Percentiles rank a stretch among this genome's conserved stretches.
phyloP scores from a whole-genome alignment of 257 asterid species.

The Leonotis leonurus region DNA sequence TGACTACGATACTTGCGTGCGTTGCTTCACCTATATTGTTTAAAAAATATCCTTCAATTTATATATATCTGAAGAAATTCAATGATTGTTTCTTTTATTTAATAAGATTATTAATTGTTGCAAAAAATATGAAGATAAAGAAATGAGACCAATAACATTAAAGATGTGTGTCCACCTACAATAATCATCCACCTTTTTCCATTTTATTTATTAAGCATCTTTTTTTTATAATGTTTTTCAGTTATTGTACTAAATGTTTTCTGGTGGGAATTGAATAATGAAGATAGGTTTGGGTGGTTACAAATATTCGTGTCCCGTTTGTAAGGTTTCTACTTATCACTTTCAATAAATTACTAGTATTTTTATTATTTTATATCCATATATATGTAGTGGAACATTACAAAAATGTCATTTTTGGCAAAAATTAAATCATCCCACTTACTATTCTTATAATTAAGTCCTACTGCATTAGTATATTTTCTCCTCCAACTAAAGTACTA shows the following conservation, averaged over 20 bases:
- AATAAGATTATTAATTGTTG: background rate
- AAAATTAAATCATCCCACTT: background rate
- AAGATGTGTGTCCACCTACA: constrained; percentile 1
- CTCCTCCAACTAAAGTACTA: no score
- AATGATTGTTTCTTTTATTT: no score
- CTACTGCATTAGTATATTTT: background rate
- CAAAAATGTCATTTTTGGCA: background rate
- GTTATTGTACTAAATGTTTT: background rate
- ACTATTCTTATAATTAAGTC: background rate
- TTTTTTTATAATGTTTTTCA: background rate
- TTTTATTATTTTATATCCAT: no score
- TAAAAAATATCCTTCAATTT: no score
- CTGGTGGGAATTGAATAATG: constrained; percentile 4
- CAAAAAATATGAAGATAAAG: background rate
- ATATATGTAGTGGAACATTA: background rate
- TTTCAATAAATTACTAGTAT: background rate
- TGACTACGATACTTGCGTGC: no score
- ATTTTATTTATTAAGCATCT: background rate
- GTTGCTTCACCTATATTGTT: no score
- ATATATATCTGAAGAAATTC: no score
- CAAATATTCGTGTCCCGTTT: background rate
- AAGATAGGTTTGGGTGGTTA: constrained; percentile 3
- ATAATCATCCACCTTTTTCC: constrained; percentile 9
- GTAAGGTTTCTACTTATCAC: background rate
- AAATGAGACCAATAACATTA: constrained; percentile 4